Evolutionary conservation across 768 basidiomycete species (phyloP).

Genomic region (Crucibulum laeve): DNA sequence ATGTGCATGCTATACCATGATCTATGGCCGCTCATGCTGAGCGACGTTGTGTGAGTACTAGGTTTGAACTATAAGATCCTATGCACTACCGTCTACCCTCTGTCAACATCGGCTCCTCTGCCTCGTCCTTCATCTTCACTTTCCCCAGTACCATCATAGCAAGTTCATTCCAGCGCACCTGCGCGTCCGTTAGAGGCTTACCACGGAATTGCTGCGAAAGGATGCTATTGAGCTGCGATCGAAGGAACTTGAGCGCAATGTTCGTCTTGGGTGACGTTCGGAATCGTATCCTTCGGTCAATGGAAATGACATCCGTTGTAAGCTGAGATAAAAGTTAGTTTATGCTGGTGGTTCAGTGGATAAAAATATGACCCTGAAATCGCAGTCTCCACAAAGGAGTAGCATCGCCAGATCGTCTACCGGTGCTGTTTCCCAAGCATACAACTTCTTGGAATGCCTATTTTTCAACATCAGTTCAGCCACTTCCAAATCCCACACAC

Average conservation of each 20-base stretch:
- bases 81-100: no score
- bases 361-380: slow-evolving; percentile 59
- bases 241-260: slow-evolving; percentile 77
- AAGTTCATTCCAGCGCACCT: slow-evolving; percentile 69
- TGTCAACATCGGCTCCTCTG: slow-evolving; percentile 1
- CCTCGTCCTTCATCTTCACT: slow-evolving; percentile 33
- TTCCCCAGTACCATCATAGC: slow-evolving; percentile 61
- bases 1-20: no score
- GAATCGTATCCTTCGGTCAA: slow-evolving; percentile 87
- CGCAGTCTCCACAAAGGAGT: slow-evolving; percentile 85
- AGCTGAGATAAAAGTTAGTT: slow-evolving; percentile 39
- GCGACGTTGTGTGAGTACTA: no score
- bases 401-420: slow-evolving; percentile 79
- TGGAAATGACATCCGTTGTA: slow-evolving; percentile 59
- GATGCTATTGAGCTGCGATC: slow-evolving; percentile 53
- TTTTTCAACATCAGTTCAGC: slow-evolving; percentile 4
- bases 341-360: not conserved
- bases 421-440: slow-evolving; percentile 91
- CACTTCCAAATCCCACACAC: not conserved
- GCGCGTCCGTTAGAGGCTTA: slow-evolving; percentile 52
- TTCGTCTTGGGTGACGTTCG: slow-evolving; percentile 64
- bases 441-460: slow-evolving; percentile 92
- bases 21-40: no score
- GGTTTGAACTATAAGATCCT: no score
- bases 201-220: slow-evolving; percentile 67